Percentiles rank a stretch among this genome's conserved stretches.
These are phyloP conservation scores for Vararia minispora DNA, from an alignment of 768 basidiomycete species.

Conservation along the genomic window DNA sequence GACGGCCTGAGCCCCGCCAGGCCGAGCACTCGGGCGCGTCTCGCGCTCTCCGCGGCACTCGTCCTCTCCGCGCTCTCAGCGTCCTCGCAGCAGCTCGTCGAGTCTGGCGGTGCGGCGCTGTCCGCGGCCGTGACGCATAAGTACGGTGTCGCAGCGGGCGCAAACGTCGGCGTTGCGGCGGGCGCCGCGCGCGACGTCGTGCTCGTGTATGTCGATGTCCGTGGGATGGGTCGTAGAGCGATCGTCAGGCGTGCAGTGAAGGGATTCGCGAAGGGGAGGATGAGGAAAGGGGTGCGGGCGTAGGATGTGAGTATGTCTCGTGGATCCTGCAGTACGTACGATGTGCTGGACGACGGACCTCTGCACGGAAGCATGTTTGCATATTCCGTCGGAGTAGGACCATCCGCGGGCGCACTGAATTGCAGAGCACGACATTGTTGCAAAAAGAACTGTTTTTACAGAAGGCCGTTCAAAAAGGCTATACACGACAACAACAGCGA, in stretches of 20 bases:
- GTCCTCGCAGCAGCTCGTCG: conserved; percentile 6
- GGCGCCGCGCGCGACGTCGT: conserved; percentile 11
- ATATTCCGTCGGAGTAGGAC: too few relatives aligned
- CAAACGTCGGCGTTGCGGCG: conserved; percentile 8
- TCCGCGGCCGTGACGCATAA: conserved; percentile 12
- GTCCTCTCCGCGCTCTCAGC: conserved; percentile 7
- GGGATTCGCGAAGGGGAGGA: conserved; percentile 4
- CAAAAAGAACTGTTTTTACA: too few relatives aligned
- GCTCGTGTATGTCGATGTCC: conserved; percentile 12
- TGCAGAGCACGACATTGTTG: too few relatives aligned
- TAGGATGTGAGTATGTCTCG: too few relatives aligned
- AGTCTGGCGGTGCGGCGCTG: conserved; percentile 9
- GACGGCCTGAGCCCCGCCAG: neutral
- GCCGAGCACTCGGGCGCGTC: conserved; percentile 1
- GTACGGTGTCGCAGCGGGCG: conserved; percentile 8
- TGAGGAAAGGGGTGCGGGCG: too few relatives aligned
- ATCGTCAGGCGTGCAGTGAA: conserved; percentile 9
- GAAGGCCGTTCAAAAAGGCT: too few relatives aligned
- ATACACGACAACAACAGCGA: too few relatives aligned
- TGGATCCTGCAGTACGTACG: too few relatives aligned
- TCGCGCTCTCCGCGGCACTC: conserved; percentile 9
- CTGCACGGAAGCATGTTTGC: too few relatives aligned
- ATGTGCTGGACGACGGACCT: too few relatives aligned
- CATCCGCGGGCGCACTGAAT: too few relatives aligned
- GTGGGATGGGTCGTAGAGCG: conserved; percentile 6